phyloP scores from a whole-genome alignment of 352 stramenopile species.

The Phytophthora cryptogea region DNA sequence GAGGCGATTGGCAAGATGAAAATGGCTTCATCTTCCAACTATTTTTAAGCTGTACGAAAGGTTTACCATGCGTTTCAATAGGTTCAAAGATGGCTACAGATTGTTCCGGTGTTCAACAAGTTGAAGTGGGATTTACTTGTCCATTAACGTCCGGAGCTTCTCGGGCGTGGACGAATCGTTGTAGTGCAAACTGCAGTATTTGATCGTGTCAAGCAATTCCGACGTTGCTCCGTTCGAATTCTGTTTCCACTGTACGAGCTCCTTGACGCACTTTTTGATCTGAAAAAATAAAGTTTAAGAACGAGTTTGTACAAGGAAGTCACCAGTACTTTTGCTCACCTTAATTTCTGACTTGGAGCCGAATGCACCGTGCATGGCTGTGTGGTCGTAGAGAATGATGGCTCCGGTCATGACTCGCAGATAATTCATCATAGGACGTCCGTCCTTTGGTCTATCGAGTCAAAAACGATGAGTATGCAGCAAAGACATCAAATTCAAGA shows the following conservation, averaged over 20 bases:
- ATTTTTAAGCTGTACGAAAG: not conserved
- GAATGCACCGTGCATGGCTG: constrained; percentile 48
- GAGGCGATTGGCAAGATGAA: not conserved
- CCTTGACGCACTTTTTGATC: constrained; percentile 67
- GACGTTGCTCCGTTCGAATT: constrained; percentile 28
- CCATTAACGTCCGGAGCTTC: constrained; percentile 51
- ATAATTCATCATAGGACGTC: constrained; percentile 44
- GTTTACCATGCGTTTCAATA: constrained; percentile 4
- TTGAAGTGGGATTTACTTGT: constrained; percentile 23
- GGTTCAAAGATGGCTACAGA: constrained; percentile 1
- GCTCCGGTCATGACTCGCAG: constrained; percentile 58
- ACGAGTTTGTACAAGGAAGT: not conserved
- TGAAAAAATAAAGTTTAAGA: constrained; percentile 17
- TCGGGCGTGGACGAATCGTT: constrained; percentile 52
- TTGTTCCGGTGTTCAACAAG: constrained; percentile 2
- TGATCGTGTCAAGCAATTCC: constrained; percentile 55
- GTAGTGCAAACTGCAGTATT: constrained; percentile 59
- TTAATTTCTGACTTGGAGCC: constrained; percentile 62
- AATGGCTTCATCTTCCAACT: constrained; percentile 16
- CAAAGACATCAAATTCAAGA: not conserved
- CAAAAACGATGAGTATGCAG: not conserved
- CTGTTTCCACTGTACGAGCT: constrained; percentile 47
- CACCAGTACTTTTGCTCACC: constrained; percentile 21
- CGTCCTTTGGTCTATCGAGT: constrained; percentile 40
- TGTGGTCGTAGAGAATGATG: constrained; percentile 68